A percentile compares a stretch with the other conserved stretches of the same genome.
phyloP scores from a whole-genome alignment of 805 yeast genomes.

The Barnettozyma vustinii region DNA sequence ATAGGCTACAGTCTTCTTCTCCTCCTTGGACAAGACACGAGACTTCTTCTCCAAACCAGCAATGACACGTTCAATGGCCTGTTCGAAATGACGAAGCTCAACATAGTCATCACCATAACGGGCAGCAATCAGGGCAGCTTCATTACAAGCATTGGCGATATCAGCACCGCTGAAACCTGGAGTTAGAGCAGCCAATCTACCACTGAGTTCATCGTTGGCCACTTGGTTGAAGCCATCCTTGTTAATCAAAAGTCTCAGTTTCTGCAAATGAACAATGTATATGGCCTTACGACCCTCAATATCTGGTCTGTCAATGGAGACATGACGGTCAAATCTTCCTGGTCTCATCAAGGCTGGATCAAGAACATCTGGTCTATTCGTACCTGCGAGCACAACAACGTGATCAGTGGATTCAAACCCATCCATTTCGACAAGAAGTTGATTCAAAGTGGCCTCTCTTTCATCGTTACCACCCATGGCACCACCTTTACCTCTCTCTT shows the following conservation, averaged over 20 bases:
- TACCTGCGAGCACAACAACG: constrained; percentile 91
- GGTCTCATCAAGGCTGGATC: constrained; percentile 91
- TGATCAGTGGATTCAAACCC: constrained; percentile 87
- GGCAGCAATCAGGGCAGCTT: constrained; percentile 96
- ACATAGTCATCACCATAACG: constrained; percentile 70
- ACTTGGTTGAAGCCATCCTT: constrained; percentile 35
- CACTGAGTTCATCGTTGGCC: constrained; percentile 59
- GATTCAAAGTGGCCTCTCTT: constrained; percentile 89
- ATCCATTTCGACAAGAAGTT: constrained; percentile 91
- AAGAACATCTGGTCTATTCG: constrained; percentile 86
- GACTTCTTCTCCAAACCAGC: constrained; percentile 94
- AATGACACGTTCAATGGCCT: constrained; percentile 94
- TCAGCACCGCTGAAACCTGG: constrained; percentile 99
- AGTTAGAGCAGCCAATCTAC: constrained; percentile 89
- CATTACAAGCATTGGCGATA: constrained; percentile 94
- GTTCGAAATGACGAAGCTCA: constrained; percentile 77
- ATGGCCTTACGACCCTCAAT: constrained; percentile 85
- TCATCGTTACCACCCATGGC: constrained; percentile 86
- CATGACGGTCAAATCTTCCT: constrained; percentile 90
- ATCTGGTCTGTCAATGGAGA: constrained; percentile 81
- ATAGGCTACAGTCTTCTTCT: constrained; percentile 86
- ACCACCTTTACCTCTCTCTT: constrained; percentile 66
- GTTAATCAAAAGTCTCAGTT: constrained; percentile 43
- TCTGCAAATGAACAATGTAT: constrained; percentile 70
- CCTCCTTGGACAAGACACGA: constrained; percentile 76